These are phyloP conservation scores for Lagerstroemia speciosa DNA, from an alignment of 345 rosid species.

Conservation along the genomic window DNA sequence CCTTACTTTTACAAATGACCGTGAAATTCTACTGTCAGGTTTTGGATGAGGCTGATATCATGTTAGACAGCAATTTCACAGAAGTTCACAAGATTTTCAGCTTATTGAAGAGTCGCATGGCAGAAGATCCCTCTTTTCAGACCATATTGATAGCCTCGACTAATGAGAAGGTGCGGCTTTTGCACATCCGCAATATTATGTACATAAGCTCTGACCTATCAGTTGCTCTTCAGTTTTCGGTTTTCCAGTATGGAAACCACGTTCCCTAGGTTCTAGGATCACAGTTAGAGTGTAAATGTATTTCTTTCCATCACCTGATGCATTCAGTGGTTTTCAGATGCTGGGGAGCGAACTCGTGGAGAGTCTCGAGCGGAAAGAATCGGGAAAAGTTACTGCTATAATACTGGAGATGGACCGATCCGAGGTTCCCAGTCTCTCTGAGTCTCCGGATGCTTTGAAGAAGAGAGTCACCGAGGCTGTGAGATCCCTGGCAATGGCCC, in stretches of 20 bases:
- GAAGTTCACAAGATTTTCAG: slow-evolving; percentile 66
- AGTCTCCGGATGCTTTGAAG: slow-evolving; percentile 62
- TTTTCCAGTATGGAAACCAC: background rate
- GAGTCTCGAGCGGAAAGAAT: slow-evolving; percentile 44
- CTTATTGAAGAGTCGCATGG: slow-evolving; percentile 54
- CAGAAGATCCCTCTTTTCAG: slow-evolving; percentile 65
- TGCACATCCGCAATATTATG: background rate
- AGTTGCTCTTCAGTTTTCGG: too few species aligned
- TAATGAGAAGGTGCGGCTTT: slow-evolving; percentile 51
- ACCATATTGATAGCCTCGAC: slow-evolving; percentile 71
- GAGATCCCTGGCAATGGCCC: slow-evolving; percentile 29
- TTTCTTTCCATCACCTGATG: background rate
- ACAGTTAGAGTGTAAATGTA: too few species aligned
- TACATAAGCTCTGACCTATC: too few species aligned
- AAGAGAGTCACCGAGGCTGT: slow-evolving; percentile 63
- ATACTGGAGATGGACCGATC: slow-evolving; percentile 71
- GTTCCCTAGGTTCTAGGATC: too few species aligned
- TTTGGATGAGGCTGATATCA: slow-evolving; percentile 90
- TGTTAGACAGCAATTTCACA: slow-evolving; percentile 83
- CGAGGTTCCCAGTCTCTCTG: slow-evolving; percentile 61
- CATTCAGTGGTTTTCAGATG: slow-evolving; percentile 28
- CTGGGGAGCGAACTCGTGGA: slow-evolving; percentile 66
- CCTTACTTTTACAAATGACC: background rate
- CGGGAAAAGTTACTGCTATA: slow-evolving; percentile 66
- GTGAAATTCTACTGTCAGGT: slow-evolving; percentile 39